Evolutionary conservation across 208 protist species (phyloP), one percentile per base, ranked within the genome.

Genomic region (Trypanosoma scelopori): DNA sequence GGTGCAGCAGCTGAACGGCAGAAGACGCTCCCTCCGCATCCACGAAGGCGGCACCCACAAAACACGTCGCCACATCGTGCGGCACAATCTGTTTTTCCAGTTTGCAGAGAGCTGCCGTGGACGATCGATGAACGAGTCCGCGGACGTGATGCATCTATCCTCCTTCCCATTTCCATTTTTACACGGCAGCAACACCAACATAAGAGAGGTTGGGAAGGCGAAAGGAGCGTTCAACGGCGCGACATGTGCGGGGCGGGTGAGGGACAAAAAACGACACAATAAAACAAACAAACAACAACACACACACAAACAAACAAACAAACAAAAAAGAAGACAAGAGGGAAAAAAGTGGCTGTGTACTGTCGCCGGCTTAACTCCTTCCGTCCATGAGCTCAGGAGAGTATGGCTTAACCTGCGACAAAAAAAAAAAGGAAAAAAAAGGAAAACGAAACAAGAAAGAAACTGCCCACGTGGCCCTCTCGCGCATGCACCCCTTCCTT

Each of bases 101-200:
- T 18, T 37, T 3, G 15, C 65, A 67, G 28, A 89, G 60, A 1
- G 58, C 52, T 2, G 47, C 35, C 12, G 53, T 47, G 12, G 79
- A 75, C 0, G 67, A 68, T 1, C 59, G 76, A 5, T 74, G 74
- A 5, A 87, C 76, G 20, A 91, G 66, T 18, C 80, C 81, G 27
- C 81, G 78, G 15, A 82, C 67, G 39, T 91, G 78, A 55, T 91
- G 78, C 84, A 91, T 91, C 59, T 30, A 52, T 53, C 51, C 22
- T 51, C 42, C 52, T 25, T 16, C 32, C 5, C 23, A 15, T 56
- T 32, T 49, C 16, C 22, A 15, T 46, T 58, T 58, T 45, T 41
- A 5, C 32, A 23, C 18, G 25, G 22, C 11, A 37, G 9, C 23
- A n/a, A 11, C 27, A 11, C 9, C 6, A 3, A 35, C 30, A 7